Conservation (phyloP, 495 filamentous ascomycete genomes). For the Xylaria longipes region DNA sequence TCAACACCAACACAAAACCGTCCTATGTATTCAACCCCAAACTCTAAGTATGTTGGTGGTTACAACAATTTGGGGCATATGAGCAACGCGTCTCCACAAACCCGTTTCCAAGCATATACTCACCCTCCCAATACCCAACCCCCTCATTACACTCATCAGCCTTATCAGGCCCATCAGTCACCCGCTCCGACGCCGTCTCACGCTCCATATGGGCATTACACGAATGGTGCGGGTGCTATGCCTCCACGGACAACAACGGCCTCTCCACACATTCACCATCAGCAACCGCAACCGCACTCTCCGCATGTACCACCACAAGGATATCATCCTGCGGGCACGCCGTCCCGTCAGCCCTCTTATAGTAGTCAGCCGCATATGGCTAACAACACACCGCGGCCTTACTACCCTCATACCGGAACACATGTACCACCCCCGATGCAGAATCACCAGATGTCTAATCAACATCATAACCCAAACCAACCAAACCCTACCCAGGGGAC, state of each 20-base stretch:
- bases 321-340: conserved; percentile 37
- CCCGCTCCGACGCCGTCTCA: conserved; percentile 41
- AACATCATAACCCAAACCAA: conserved; percentile 35
- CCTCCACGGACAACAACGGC: conserved; percentile 40
- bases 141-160: conserved; percentile 43
- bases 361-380: conserved; percentile 38
- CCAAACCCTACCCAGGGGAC: conserved; percentile 32
- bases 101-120: conserved; percentile 42
- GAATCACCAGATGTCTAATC: conserved; percentile 34
- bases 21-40: conserved; percentile 38
- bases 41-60: conserved; percentile 42
- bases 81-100: conserved; percentile 29
- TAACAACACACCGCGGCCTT: conserved; percentile 35
- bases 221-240: conserved; percentile 30
- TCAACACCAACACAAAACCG: conserved; percentile 37
- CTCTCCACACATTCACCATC: conserved; percentile 42
- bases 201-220: conserved; percentile 35
- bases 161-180: conserved; percentile 41
- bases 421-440: conserved; percentile 33
- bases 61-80: conserved; percentile 50
- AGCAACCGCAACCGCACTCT: conserved; percentile 35
- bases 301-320: conserved; percentile 31
- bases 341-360: conserved; percentile 44
- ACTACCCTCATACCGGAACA: conserved; percentile 31
- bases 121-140: conserved; percentile 39